Evolutionary conservation across 2,329 filamentous ascomycete genomes (phyloP).

Genomic region (Microdochium paspali): DNA sequence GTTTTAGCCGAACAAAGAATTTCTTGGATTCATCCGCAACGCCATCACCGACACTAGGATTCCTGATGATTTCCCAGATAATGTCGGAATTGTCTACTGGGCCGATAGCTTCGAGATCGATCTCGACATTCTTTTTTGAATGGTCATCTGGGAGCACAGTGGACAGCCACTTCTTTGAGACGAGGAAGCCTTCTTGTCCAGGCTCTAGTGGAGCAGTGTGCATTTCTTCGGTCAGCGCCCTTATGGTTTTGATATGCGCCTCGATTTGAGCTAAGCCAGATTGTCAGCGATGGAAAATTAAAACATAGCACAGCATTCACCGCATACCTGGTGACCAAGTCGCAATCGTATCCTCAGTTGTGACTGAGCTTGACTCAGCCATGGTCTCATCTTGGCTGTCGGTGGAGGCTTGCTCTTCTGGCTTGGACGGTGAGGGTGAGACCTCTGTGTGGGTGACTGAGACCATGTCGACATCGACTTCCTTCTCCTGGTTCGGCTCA

Average conservation of each 20-base stretch:
- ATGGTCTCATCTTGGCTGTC: background rate
- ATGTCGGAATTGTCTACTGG: constrained; percentile 84
- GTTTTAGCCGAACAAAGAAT: constrained; percentile 65
- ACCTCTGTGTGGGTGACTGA: constrained; percentile 15
- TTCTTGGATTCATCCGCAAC: constrained; percentile 19
- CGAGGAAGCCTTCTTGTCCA: constrained; percentile 65
- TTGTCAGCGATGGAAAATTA: background rate
- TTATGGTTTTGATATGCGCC: constrained; percentile 67
- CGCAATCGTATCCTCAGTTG: background rate
- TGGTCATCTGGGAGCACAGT: constrained; percentile 59
- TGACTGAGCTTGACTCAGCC: constrained; percentile 1
- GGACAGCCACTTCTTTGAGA: constrained; percentile 72
- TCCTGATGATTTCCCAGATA: constrained; percentile 49
- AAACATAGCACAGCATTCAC: background rate
- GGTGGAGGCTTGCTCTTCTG: constrained; percentile 3
- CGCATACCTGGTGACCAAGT: constrained; percentile 3
- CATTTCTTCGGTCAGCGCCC: constrained; percentile 45
- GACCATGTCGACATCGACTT: constrained; percentile 36
- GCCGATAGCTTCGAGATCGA: constrained; percentile 56
- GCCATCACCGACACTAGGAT: constrained; percentile 28
- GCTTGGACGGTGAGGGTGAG: constrained; percentile 1
- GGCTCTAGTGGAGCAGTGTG: constrained; percentile 49
- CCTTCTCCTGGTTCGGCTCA: constrained; percentile 26
- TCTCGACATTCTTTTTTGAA: constrained; percentile 43
- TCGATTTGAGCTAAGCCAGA: constrained; percentile 37